A percentile compares a stretch with the other conserved stretches of the same genome.
Conservation (phyloP, 495 filamentous ascomycete species). For the Halenospora varia region DNA sequence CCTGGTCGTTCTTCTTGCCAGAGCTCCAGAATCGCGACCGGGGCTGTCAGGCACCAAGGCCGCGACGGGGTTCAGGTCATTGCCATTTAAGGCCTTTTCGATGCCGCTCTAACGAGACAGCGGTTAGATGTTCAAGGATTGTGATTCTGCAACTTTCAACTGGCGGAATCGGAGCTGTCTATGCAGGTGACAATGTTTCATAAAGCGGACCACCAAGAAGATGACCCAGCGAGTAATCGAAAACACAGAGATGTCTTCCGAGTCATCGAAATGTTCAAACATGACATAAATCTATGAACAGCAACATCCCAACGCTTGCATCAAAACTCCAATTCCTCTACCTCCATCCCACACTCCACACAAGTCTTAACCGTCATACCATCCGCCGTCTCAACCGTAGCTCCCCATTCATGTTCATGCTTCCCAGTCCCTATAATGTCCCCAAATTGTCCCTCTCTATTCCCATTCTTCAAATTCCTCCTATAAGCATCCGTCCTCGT, state of each 20-base stretch:
- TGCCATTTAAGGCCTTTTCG: conserved; percentile 1
- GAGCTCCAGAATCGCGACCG: conserved; percentile 10
- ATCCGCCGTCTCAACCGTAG: conserved; percentile 70
- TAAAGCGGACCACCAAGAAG: too few species aligned
- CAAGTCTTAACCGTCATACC: conserved; percentile 83
- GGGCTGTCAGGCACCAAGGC: neutral
- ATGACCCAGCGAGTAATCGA: too few species aligned
- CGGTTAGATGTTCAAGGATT: neutral
- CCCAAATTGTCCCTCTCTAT: conserved; percentile 63
- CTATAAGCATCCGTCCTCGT: conserved; percentile 89
- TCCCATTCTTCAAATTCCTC: conserved; percentile 49
- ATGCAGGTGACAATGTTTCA: too few species aligned
- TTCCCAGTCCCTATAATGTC: conserved; percentile 64
- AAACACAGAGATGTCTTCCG: too few species aligned
- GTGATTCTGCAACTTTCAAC: neutral
- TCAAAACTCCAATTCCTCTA: conserved; percentile 90
- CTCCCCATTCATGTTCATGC: conserved; percentile 93
- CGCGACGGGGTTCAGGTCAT: neutral
- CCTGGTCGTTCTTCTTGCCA: neutral
- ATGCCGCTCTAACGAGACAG: conserved; percentile 5
- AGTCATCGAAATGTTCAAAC: too few species aligned
- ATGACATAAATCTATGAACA: too few species aligned
- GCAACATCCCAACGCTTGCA: neutral
- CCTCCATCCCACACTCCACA: conserved; percentile 89
- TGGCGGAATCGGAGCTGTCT: too few species aligned